Evolutionary conservation across 2,329 filamentous ascomycete genomes (phyloP).

Genomic region (Stemphylium vesicarium): DNA sequence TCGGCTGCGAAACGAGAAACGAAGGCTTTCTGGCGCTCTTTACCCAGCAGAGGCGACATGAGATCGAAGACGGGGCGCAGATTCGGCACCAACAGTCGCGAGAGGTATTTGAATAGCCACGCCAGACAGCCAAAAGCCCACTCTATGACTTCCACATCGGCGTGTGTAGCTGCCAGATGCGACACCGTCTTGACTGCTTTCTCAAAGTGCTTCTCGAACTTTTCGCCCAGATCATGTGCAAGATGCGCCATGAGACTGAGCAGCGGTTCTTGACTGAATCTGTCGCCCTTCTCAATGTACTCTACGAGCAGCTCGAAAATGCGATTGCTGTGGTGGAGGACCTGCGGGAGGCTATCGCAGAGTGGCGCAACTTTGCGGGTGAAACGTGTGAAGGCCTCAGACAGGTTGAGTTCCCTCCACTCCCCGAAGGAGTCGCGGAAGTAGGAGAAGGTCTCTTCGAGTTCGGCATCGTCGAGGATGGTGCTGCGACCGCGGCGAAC

Average conservation of each 20-base stretch:
- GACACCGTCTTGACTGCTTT: constrained; percentile 76
- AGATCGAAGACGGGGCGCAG: constrained; percentile 83
- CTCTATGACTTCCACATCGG: constrained; percentile 89
- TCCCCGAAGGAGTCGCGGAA: constrained; percentile 81
- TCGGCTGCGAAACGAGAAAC: constrained; percentile 93
- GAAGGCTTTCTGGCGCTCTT: constrained; percentile 79
- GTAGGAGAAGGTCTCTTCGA: constrained; percentile 80
- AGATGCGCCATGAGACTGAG: constrained; percentile 89
- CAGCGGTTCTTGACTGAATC: constrained; percentile 82
- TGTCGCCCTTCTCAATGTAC: constrained; percentile 79
- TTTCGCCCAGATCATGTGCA: constrained; percentile 86
- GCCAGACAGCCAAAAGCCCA: constrained; percentile 95
- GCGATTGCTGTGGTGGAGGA: constrained; percentile 85
- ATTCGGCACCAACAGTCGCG: constrained; percentile 83
- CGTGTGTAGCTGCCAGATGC: constrained; percentile 75
- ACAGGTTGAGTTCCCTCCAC: constrained; percentile 92
- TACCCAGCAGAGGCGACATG: constrained; percentile 83
- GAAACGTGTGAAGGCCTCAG: constrained; percentile 79
- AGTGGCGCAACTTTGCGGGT: constrained; percentile 75
- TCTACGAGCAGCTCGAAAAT: constrained; percentile 79
- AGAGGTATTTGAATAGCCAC: constrained; percentile 97
- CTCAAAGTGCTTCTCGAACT: constrained; percentile 88
- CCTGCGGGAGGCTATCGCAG: constrained; percentile 88
- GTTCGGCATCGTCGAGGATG: constrained; percentile 79
- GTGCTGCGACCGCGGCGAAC: constrained; percentile 87